Percentiles rank a stretch among this genome's conserved stretches.
phyloP scores from a whole-genome alignment of 2,329 filamentous ascomycete species.

The Curvularia verruculosa region DNA sequence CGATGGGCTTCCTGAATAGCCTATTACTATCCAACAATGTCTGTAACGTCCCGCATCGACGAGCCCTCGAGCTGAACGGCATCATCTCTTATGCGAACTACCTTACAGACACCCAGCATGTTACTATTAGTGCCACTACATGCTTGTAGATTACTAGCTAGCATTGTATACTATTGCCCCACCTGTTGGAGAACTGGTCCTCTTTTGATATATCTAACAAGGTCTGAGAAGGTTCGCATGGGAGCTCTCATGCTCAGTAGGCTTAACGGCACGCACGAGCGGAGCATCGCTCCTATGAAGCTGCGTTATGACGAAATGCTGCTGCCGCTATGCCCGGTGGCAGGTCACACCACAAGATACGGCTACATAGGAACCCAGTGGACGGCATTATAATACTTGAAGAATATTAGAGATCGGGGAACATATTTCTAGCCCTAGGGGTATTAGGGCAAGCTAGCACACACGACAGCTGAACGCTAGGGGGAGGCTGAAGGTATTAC shows the following conservation, averaged over 20 bases:
- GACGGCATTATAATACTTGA: not conserved
- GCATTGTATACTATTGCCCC: slow-evolving; percentile 18
- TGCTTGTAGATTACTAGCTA: slow-evolving; percentile 20
- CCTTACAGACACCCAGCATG: slow-evolving; percentile 17
- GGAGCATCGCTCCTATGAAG: not conserved
- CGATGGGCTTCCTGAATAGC: no score
- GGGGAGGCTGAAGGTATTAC: not conserved
- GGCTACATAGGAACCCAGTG: not conserved
- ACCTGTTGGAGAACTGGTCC: slow-evolving; percentile 9
- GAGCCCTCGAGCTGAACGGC: no score
- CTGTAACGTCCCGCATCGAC: no score
- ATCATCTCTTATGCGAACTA: slow-evolving; percentile 8
- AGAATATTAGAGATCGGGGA: not conserved
- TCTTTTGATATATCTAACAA: not conserved
- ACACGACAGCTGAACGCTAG: not conserved
- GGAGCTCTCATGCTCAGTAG: not conserved
- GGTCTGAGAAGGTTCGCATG: not conserved
- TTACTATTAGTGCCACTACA: slow-evolving; percentile 22
- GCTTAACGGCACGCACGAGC: not conserved
- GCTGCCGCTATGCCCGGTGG: not conserved
- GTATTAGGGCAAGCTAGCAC: not conserved
- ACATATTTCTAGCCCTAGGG: not conserved
- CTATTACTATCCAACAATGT: no score
- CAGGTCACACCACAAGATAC: not conserved
- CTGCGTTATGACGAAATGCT: not conserved